These are phyloP conservation scores for Guillardia theta DNA, from an alignment of 78 protist species.

Conservation along the genomic window DNA sequence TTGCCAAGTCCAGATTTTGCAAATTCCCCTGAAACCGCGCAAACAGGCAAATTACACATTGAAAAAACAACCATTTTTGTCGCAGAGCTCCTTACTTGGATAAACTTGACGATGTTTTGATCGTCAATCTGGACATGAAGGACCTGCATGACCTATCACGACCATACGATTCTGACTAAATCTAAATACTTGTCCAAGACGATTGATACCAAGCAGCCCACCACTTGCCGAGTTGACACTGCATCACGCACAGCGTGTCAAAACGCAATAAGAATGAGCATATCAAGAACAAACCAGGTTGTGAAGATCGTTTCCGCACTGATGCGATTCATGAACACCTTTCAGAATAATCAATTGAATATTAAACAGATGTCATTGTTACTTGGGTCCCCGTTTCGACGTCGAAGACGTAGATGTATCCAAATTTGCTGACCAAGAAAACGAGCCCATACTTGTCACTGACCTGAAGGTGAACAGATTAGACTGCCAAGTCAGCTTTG, in stretches of 20 bases:
- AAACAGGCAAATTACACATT: background rate
- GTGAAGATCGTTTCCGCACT: conserved; percentile 86
- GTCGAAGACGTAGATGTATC: conserved; percentile 89
- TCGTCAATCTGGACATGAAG: conserved; percentile 76
- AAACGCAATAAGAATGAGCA: too few species aligned
- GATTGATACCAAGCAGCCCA: background rate
- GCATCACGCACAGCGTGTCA: too few species aligned
- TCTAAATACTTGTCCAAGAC: background rate
- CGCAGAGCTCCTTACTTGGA: conserved; percentile 57
- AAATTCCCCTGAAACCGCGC: background rate
- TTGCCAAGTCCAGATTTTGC: conserved; percentile 79
- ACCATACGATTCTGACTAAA: background rate
- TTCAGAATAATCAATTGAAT: background rate
- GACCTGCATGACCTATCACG: background rate
- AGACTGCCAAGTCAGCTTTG: background rate
- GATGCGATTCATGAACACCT: conserved; percentile 84
- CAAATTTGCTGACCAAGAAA: conserved; percentile 92
- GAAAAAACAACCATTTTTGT: background rate
- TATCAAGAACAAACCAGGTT: too few species aligned
- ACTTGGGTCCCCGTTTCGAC: conserved; percentile 75
- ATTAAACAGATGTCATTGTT: background rate
- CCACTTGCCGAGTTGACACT: too few species aligned
- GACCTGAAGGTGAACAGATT: background rate
- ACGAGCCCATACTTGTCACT: conserved; percentile 71
- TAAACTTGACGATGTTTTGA: conserved; percentile 83